These are phyloP conservation scores for Byssochlamys sp. DNA, from an alignment of 2,329 filamentous ascomycete genomes.

Conservation along the genomic window DNA sequence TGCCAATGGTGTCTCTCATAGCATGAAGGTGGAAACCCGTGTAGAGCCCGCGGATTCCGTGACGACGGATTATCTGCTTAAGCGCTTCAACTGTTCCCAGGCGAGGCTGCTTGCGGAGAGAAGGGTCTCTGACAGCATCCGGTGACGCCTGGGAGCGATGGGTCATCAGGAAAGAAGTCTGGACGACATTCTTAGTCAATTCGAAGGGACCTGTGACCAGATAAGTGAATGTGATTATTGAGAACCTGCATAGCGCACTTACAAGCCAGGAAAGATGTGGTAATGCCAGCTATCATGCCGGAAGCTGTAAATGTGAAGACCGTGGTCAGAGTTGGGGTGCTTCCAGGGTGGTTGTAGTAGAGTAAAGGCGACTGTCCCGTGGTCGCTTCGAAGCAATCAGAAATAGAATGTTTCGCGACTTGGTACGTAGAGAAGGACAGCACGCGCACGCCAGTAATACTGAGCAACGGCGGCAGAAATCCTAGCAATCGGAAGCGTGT, in stretches of 20 bases:
- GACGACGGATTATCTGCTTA: conserved; percentile 33
- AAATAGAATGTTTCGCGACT: conserved; percentile 32
- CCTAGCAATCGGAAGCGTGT: conserved; percentile 17
- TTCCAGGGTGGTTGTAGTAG: conserved; percentile 33
- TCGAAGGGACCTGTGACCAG: conserved; percentile 34
- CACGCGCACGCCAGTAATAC: conserved; percentile 37
- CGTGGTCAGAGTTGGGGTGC: conserved; percentile 32
- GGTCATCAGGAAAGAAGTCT: conserved; percentile 39
- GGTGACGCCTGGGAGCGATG: conserved; percentile 30
- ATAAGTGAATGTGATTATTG: background rate
- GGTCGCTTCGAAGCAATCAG: conserved; percentile 27
- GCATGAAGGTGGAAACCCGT: conserved; percentile 38
- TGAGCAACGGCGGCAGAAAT: conserved; percentile 35
- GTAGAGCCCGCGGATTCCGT: conserved; percentile 36
- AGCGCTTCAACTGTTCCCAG: conserved; percentile 35
- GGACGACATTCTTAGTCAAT: conserved; percentile 40
- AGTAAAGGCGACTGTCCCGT: conserved; percentile 34
- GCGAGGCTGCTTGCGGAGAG: conserved; percentile 29
- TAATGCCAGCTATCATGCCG: conserved; percentile 33
- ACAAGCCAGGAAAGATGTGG: conserved; percentile 37
- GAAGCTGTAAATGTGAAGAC: conserved; percentile 34
- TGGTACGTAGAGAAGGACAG: conserved; percentile 40
- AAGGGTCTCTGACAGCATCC: conserved; percentile 23
- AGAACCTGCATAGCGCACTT: conserved; percentile 10
- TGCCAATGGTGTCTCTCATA: conserved; percentile 36